A percentile compares a stretch with the other conserved stretches of the same genome.
phyloP scores from a whole-genome alignment of 352 stramenopile genomes.

The Pythium insidiosum region DNA sequence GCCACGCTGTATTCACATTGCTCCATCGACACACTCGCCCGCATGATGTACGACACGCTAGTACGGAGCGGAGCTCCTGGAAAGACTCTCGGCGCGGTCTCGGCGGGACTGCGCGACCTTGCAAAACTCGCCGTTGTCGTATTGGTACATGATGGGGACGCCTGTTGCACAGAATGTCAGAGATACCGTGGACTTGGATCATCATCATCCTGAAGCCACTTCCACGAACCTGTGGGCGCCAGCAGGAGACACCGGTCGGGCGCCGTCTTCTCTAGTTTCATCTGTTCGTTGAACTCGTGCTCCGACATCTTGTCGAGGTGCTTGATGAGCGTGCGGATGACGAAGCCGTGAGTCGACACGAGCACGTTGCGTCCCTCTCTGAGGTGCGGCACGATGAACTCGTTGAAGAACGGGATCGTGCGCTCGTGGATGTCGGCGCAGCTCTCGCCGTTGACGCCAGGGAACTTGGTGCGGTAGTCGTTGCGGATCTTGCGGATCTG shows the following conservation, averaged over 20 bases:
- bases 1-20: neutral
- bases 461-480: conserved; percentile 75
- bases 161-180: conserved; percentile 17
- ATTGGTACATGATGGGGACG: conserved; percentile 81
- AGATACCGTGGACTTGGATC: neutral
- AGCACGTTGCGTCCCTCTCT: conserved; percentile 66
- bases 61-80: conserved; percentile 59
- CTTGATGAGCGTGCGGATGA: conserved; percentile 83
- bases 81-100: conserved; percentile 68
- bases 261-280: conserved; percentile 76
- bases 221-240: conserved; percentile 48
- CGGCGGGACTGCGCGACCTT: conserved; percentile 67
- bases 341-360: conserved; percentile 75
- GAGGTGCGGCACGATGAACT: conserved; percentile 70
- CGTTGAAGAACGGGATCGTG: conserved; percentile 69
- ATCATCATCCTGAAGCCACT: neutral
- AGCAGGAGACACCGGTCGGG: conserved; percentile 67
- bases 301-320: conserved; percentile 75
- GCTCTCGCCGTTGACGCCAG: conserved; percentile 69
- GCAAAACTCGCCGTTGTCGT: conserved; percentile 53
- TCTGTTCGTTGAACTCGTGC: conserved; percentile 67
- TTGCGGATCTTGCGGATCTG: conserved; percentile 74
- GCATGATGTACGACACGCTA: conserved; percentile 18
- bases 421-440: conserved; percentile 75
- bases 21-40: too few relatives aligned